Base-by-base conservation (phyloP, 1,284 basidiomycete genomes). In the Takashimella tepidaria region DNA sequence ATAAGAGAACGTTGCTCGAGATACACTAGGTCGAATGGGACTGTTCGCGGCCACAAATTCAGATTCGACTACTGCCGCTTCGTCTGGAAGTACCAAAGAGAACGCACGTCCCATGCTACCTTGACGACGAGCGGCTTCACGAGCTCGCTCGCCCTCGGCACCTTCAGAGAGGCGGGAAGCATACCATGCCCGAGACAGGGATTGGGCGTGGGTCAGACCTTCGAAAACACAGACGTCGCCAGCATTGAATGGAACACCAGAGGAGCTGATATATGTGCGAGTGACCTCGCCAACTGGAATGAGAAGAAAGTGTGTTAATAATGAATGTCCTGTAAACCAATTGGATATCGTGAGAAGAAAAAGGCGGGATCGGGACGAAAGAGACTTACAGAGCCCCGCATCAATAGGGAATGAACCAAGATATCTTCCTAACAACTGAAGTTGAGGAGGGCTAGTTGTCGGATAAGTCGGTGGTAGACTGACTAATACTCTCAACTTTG, bases 141-240 rank as follows among this genome's bases (percentile, higher is more conserved):
- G 78, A 24, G 81, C 56, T 21, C 85, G 68, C 54, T 85, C 83
- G 0, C 80, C 82, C 0, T 77, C 81, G 45, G 79, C 81, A 43
- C 82, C 82, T 44, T 76, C 77, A 55, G 76, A 82, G 11, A 88
- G 75, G 23, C 79, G 82, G 3, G 83, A 81, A 53, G 81, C 79
- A 64, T 89, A 88, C 90, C 90, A 92, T 44, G 71, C 67, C 37
- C 79, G 77, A 54, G 83, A 86, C 23, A 80, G 78, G 49, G 87
- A 84, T 44, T 87, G 76, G n/a, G 87, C 83, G 68, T 82, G 84
- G 66, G 89, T 86, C 10, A 92, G 75, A 10, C 91, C 90, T 61
- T 95, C 91, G 68, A 93, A 95, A 13, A 93, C 87, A 65, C 88
- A 90, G 12, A 90, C 84, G 1, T 80, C 80, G 48, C 85, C 89